phyloP scores from a whole-genome alignment of 1,139 yeast species.

The Yamadazyma conglobata region DNA sequence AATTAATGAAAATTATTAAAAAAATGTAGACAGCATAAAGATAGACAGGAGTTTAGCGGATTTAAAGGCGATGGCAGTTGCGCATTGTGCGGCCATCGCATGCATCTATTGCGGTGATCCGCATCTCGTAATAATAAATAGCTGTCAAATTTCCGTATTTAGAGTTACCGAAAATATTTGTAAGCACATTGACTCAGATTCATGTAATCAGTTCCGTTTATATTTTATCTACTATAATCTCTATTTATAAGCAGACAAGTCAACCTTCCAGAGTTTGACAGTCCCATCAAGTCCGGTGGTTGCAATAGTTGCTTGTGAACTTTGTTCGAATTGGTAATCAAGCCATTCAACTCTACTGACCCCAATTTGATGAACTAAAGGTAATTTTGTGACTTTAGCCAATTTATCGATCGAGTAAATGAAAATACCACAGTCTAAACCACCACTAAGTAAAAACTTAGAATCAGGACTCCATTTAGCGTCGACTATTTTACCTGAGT shows the following conservation, averaged over 20 bases:
- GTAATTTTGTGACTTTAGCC: slow-evolving; percentile 64
- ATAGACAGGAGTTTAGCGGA: too few relatives aligned
- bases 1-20: too few relatives aligned
- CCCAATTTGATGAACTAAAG: slow-evolving; percentile 89
- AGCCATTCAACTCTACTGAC: slow-evolving; percentile 74
- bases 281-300: slow-evolving; percentile 83
- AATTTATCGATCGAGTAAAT: slow-evolving; percentile 80
- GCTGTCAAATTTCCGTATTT: too few relatives aligned
- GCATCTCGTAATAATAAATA: too few relatives aligned
- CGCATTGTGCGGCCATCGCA: too few relatives aligned
- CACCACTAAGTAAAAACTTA: slow-evolving; percentile 69
- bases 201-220: too few relatives aligned
- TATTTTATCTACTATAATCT: too few relatives aligned
- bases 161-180: too few relatives aligned
- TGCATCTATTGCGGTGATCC: too few relatives aligned
- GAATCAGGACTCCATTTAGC: slow-evolving; percentile 79
- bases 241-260: slow-evolving; percentile 9
- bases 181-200: too few relatives aligned
- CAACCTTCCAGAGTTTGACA: slow-evolving; percentile 68
- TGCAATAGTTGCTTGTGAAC: slow-evolving; percentile 33
- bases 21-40: too few relatives aligned
- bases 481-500: slow-evolving; percentile 73
- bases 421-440: slow-evolving; percentile 78
- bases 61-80: too few relatives aligned
- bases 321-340: slow-evolving; percentile 22